Conservation (phyloP, 1,139 yeast genomes). For the Taphrina deformans region DNA sequence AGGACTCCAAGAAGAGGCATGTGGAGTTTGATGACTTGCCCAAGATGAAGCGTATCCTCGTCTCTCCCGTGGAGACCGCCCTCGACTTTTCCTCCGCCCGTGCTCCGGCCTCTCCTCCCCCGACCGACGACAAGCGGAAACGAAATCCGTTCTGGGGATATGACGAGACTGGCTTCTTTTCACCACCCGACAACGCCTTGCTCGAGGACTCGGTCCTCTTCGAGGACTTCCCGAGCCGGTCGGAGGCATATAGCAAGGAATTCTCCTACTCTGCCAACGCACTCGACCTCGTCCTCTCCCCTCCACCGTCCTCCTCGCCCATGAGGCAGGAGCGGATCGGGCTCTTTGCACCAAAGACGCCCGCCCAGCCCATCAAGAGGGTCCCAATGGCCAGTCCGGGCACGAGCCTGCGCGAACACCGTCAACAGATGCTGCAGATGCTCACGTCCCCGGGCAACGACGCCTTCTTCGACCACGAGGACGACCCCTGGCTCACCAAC, state of each 20-base stretch:
- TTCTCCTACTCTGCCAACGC: conserved; percentile 28
- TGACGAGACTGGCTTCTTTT: conserved; percentile 25
- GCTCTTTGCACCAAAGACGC: conserved; percentile 15
- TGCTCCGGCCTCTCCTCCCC: conserved; percentile 30
- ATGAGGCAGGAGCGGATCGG: conserved; percentile 17
- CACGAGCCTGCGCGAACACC: conserved; percentile 42
- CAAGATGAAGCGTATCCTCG: conserved; percentile 11
- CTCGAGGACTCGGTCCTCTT: conserved; percentile 4
- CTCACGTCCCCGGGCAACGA: conserved; percentile 47
- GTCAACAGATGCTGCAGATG: conserved; percentile 44
- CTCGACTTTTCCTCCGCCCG: background rate
- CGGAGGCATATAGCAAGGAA: conserved; percentile 2
- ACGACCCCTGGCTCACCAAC: conserved; percentile 25
- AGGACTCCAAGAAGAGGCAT: conserved; percentile 24
- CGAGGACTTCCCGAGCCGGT: conserved; percentile 8
- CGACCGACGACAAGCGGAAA: conserved; percentile 23
- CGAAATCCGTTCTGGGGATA: conserved; percentile 18
- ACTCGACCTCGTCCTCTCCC: conserved; percentile 30
- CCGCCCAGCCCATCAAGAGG: conserved; percentile 10
- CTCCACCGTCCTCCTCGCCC: conserved; percentile 35
- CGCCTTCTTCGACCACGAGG: conserved; percentile 8
- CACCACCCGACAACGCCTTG: conserved; percentile 2
- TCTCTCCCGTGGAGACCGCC: conserved; percentile 5
- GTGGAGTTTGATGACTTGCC: conserved; percentile 25
- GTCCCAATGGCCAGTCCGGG: conserved; percentile 40